phyloP scores from a whole-genome alignment of 2,329 filamentous ascomycete genomes.

The Canariomyces notabilis region DNA sequence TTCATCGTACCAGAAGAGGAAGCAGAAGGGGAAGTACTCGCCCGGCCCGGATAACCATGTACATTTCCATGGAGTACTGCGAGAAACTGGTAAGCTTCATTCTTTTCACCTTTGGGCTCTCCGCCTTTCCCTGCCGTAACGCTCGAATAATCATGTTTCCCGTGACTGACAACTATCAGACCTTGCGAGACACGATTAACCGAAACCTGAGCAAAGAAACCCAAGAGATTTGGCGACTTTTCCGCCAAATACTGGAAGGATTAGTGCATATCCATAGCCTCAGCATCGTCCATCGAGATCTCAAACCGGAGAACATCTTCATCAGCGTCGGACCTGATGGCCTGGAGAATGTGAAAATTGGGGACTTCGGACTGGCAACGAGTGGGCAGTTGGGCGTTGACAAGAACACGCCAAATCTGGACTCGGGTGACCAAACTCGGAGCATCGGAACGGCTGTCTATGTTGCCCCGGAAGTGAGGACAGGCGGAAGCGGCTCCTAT shows the following conservation, averaged over 20 bases:
- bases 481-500: constrained; percentile 69
- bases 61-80: constrained; percentile 99
- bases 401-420: constrained; percentile 41
- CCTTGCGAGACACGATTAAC: constrained; percentile 80
- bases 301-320: constrained; percentile 97
- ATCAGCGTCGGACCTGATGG: constrained; percentile 66
- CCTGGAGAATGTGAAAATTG: constrained; percentile 86
- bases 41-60: constrained; percentile 68
- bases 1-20: constrained; percentile 19
- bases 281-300: constrained; percentile 89
- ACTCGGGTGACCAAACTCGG: constrained; percentile 61
- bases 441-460: constrained; percentile 80
- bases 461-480: constrained; percentile 85
- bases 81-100: constrained; percentile 65
- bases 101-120: constrained; percentile 2
- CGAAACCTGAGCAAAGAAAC: constrained; percentile 68
- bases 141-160: too few relatives aligned
- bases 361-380: constrained; percentile 92
- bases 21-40: constrained; percentile 30
- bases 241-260: constrained; percentile 86
- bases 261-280: constrained; percentile 83
- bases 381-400: constrained; percentile 72
- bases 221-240: constrained; percentile 81
- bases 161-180: constrained; percentile 41
- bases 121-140: too few relatives aligned